These are phyloP conservation scores for Sporopachydermia lactativora DNA, from an alignment of 805 yeast species.

Conservation along the genomic window DNA sequence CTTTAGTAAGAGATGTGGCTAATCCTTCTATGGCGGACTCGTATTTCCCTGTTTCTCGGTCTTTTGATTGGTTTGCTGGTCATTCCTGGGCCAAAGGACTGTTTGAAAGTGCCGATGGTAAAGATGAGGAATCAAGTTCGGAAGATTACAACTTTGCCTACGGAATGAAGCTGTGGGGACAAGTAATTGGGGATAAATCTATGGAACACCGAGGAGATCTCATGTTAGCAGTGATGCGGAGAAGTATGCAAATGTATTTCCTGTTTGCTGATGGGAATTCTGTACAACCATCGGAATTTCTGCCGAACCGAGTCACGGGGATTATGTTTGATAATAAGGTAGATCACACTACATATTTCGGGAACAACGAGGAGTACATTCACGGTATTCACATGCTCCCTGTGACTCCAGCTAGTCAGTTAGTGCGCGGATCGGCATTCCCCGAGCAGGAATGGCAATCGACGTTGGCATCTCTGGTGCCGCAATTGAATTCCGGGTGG, in stretches of 20 bases:
- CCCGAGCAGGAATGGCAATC: conserved; percentile 52
- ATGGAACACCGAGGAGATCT: conserved; percentile 42
- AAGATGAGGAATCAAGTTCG: conserved; percentile 60
- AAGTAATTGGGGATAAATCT: conserved; percentile 34
- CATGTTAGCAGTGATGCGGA: conserved; percentile 43
- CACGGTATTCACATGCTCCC: conserved; percentile 76
- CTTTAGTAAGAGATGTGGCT: conserved; percentile 53
- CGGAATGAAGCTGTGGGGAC: conserved; percentile 54
- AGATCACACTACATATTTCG: conserved; percentile 65
- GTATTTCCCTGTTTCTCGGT: conserved; percentile 50
- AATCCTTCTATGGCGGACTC: conserved; percentile 40
- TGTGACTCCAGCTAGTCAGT: conserved; percentile 52
- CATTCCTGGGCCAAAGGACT: conserved; percentile 74
- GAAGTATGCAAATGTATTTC: conserved; percentile 42
- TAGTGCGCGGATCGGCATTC: conserved; percentile 37
- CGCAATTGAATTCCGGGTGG: conserved; percentile 4
- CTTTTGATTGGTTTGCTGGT: conserved; percentile 65
- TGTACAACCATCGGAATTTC: conserved; percentile 40
- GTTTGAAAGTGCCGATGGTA: conserved; percentile 58
- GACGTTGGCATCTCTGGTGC: conserved; percentile 26
- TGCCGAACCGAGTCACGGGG: conserved; percentile 56
- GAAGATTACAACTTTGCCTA: conserved; percentile 64
- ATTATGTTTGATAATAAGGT: conserved; percentile 59
- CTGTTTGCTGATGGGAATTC: conserved; percentile 37
- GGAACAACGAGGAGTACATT: conserved; percentile 55